phyloP scores from a whole-genome alignment of 2,329 filamentous ascomycete genomes.

The Xylariaceae sp. region DNA sequence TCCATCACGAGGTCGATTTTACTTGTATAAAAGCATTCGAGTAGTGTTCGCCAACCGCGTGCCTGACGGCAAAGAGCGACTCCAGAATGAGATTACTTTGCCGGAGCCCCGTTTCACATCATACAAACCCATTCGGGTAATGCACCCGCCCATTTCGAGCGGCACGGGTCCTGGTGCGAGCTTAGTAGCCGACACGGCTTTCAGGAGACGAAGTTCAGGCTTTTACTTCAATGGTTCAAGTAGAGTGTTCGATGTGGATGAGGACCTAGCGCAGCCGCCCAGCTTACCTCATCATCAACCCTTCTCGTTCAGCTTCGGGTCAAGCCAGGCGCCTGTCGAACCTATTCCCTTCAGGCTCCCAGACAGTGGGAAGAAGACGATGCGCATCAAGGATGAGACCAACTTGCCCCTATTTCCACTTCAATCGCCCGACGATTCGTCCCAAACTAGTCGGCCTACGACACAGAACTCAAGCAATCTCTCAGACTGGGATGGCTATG shows the following conservation, averaged over 20 bases:
- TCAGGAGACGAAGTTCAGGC: constrained; percentile 54
- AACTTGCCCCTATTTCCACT: constrained; percentile 21
- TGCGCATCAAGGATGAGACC: constrained; percentile 25
- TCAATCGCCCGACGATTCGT: constrained; percentile 17
- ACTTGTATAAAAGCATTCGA: constrained; percentile 85
- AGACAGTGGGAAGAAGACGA: constrained; percentile 26
- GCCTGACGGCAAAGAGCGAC: constrained; percentile 88
- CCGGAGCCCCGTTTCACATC: constrained; percentile 82
- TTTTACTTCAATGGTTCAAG: constrained; percentile 34
- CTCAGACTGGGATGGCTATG: constrained; percentile 18
- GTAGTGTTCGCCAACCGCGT: constrained; percentile 97
- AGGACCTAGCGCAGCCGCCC: constrained; percentile 26
- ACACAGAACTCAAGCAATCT: constrained; percentile 33
- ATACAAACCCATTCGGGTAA: constrained; percentile 67
- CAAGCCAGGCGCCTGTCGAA: constrained; percentile 40
- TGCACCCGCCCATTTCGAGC: constrained; percentile 38
- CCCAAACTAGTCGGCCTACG: constrained; percentile 26
- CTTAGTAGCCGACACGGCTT: constrained; percentile 57
- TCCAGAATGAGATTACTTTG: constrained; percentile 83
- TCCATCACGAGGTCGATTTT: constrained; percentile 76
- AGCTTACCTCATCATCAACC: constrained; percentile 19
- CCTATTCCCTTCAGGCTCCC: constrained; percentile 49
- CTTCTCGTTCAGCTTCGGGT: constrained; percentile 26
- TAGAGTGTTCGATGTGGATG: constrained; percentile 35
- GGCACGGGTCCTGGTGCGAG: constrained; percentile 43